Percentiles rank a stretch among this genome's conserved stretches.
Conservation (phyloP, 805 yeast species). For the Dipodascopsis uninucleata region DNA sequence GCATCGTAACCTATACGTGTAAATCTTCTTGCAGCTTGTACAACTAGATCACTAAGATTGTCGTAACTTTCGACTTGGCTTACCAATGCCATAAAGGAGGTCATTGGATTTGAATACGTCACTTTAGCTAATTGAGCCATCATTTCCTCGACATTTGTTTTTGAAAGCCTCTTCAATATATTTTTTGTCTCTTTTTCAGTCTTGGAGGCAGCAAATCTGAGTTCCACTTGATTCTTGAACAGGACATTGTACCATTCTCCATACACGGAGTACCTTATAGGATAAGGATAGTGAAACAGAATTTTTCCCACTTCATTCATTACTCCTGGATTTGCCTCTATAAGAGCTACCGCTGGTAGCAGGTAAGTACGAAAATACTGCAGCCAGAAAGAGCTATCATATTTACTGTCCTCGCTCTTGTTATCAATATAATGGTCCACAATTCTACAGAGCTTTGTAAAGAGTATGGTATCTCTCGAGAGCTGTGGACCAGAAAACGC, state of each 20-base stretch:
- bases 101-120: conserved; percentile 72
- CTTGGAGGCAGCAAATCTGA: conserved; percentile 57
- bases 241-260: conserved; percentile 67
- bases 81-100: conserved; percentile 66
- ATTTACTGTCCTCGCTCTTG: conserved; percentile 22
- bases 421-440: conserved; percentile 33
- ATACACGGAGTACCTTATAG: conserved; percentile 69
- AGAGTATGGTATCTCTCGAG: conserved; percentile 46
- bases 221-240: conserved; percentile 51
- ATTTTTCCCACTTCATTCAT: conserved; percentile 58
- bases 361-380: conserved; percentile 61
- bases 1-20: conserved; percentile 82
- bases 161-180: conserved; percentile 73
- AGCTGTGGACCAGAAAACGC: conserved; percentile 55
- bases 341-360: conserved; percentile 56
- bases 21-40: conserved; percentile 72
- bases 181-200: conserved; percentile 79
- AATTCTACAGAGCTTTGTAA: conserved; percentile 61
- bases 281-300: conserved; percentile 52
- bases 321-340: conserved; percentile 55
- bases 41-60: conserved; percentile 73
- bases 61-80: conserved; percentile 89
- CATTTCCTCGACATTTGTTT: conserved; percentile 69
- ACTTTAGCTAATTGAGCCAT: conserved; percentile 70
- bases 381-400: conserved; percentile 47